Conservation (phyloP, 1,139 yeast genomes). For the Kluyveromyces marxianus region DNA sequence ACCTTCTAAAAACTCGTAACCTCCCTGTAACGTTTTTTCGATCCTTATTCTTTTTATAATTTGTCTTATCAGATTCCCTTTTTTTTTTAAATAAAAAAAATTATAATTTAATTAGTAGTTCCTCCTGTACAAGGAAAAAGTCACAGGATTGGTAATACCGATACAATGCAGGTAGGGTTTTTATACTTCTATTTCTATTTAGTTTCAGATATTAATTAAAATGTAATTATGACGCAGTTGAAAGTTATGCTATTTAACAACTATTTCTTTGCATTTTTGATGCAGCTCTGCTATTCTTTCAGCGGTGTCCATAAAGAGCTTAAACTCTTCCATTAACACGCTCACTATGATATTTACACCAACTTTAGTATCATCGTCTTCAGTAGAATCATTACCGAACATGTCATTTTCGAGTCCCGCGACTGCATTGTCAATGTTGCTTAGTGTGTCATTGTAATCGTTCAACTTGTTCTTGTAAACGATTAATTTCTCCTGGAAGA, state of each 20-base stretch:
- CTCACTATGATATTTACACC: constrained; percentile 26
- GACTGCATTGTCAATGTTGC: constrained; percentile 69
- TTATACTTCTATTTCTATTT: no score
- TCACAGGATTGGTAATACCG: no score
- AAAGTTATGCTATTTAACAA: background rate
- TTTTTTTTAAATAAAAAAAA: background rate
- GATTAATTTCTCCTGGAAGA: constrained; percentile 45
- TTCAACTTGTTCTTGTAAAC: constrained; percentile 51
- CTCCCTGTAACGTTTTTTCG: background rate
- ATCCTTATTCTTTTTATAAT: background rate
- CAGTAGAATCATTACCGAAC: constrained; percentile 17
- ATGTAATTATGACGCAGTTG: no score
- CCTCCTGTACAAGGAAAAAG: background rate
- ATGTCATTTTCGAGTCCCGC: constrained; percentile 54
- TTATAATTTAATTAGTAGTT: background rate
- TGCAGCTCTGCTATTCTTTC: constrained; percentile 86
- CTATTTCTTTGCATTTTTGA: constrained; percentile 50
- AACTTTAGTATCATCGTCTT: constrained; percentile 10
- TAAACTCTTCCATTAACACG: constrained; percentile 75
- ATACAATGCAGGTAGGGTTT: no score
- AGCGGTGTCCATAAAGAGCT: constrained; percentile 82
- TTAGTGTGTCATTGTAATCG: constrained; percentile 56
- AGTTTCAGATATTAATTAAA: no score
- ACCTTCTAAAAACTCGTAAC: background rate
- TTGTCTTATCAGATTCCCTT: background rate